phyloP scores from a whole-genome alignment of 1,139 yeast genomes.

The Wickerhamiella infanticola region DNA sequence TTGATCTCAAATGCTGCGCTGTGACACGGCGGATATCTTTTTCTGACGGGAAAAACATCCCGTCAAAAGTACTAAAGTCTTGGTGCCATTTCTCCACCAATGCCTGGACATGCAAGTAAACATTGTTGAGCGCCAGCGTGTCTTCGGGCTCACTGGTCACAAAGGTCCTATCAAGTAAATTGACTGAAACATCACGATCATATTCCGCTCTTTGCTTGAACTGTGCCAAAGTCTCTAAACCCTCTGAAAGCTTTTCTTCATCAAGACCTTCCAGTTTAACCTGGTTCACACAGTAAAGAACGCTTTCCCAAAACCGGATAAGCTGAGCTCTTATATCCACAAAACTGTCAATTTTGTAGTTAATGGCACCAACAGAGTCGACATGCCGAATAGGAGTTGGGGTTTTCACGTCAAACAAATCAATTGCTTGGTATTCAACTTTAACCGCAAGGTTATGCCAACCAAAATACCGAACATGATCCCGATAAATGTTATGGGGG shows the following conservation, averaged over 20 bases:
- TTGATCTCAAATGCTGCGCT: constrained; percentile 67
- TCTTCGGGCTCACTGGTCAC: constrained; percentile 44
- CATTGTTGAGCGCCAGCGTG: constrained; percentile 53
- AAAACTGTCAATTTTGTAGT: constrained; percentile 50
- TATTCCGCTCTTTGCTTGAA: constrained; percentile 37
- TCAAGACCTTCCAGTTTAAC: constrained; percentile 69
- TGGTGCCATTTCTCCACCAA: constrained; percentile 77
- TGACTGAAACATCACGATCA: constrained; percentile 36
- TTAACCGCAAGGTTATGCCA: constrained; percentile 65
- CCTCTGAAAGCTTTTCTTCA: constrained; percentile 55
- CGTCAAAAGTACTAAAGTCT: constrained; percentile 74
- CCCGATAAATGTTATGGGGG: constrained; percentile 61
- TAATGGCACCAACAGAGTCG: constrained; percentile 57
- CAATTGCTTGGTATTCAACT: constrained; percentile 62
- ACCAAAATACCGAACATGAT: constrained; percentile 74
- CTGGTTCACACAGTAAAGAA: constrained; percentile 52
- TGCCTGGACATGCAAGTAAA: constrained; percentile 60
- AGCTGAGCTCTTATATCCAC: constrained; percentile 40
- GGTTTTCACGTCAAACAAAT: constrained; percentile 58
- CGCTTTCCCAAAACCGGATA: constrained; percentile 51
- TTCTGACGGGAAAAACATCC: constrained; percentile 71
- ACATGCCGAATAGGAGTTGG: constrained; percentile 63
- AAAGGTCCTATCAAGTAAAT: constrained; percentile 39
- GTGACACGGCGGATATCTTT: constrained; percentile 86
- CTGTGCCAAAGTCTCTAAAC: constrained; percentile 42